Percentiles rank a stretch among this genome's conserved stretches.
Conservation (phyloP, 805 yeast genomes). For the Hanseniaspora occidentalis region DNA sequence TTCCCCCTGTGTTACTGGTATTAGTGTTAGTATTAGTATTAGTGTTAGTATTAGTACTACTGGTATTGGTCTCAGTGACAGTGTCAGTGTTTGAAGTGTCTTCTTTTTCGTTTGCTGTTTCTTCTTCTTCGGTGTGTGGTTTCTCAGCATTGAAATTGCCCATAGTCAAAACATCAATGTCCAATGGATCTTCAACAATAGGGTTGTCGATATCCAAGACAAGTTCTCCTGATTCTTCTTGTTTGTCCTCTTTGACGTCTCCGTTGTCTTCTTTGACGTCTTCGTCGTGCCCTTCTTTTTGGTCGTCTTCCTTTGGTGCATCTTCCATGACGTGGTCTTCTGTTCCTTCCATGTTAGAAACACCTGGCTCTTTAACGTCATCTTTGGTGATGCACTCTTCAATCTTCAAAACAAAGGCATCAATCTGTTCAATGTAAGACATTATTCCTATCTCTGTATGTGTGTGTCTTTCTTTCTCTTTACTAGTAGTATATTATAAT, state of each 20-base stretch:
- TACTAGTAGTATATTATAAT: too few species aligned
- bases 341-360: neutral
- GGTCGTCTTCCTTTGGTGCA: neutral
- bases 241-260: slow-evolving; percentile 1
- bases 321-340: neutral
- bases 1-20: too few species aligned
- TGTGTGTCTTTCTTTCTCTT: too few species aligned
- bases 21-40: too few species aligned
- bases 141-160: too few species aligned
- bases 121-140: too few species aligned
- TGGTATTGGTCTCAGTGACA: too few species aligned
- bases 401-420: slow-evolving; percentile 1
- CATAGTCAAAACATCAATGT: too few species aligned
- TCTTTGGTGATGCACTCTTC: neutral
- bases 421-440: slow-evolving; percentile 4
- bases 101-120: too few species aligned
- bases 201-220: neutral
- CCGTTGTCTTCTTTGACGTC: slow-evolving; percentile 2
- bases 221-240: neutral
- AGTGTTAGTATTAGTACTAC: too few species aligned
- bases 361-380: neutral
- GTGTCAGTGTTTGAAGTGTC: too few species aligned
- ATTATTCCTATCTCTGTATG: neutral
- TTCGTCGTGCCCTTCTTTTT: slow-evolving; percentile 1
- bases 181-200: too few species aligned